A percentile compares a stretch with the other conserved stretches of the same genome.
Evolutionary conservation across 495 filamentous ascomycete species (phyloP).

Genomic region (Xylaria telfairii): DNA sequence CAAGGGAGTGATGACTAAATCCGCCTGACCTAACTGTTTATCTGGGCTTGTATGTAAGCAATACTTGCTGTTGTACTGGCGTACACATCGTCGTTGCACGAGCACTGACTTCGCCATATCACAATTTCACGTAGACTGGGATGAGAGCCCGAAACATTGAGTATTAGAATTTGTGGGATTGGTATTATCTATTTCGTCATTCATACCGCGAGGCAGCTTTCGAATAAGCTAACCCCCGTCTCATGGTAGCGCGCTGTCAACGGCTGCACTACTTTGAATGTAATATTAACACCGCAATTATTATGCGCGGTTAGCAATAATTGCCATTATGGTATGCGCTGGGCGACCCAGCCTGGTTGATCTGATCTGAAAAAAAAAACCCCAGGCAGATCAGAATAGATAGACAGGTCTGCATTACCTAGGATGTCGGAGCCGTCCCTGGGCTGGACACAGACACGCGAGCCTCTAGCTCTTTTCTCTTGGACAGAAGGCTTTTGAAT

Average conservation of each 20-base stretch:
- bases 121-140: not conserved
- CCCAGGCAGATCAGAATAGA: not conserved
- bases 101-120: not conserved
- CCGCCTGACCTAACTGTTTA: not conserved
- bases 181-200: conserved; percentile 31
- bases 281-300: conserved; percentile 3
- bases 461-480: conserved; percentile 62
- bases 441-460: conserved; percentile 42
- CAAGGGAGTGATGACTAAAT: not conserved
- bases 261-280: not conserved
- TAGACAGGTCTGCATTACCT: not conserved
- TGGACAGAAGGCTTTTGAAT: conserved; percentile 85
- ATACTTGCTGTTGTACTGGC: not conserved
- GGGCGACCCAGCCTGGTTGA: not conserved
- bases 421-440: conserved; percentile 20
- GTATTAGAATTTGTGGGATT: conserved; percentile 21
- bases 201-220: conserved; percentile 31
- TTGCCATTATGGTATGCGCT: not conserved
- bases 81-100: not conserved
- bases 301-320: not conserved
- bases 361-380: not conserved
- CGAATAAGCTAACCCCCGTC: conserved; percentile 17
- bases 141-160: not conserved
- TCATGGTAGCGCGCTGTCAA: conserved; percentile 18
- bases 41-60: not conserved